Conservation (phyloP, 331 rosid species). For the Erythrophleum ivorense region DNA sequence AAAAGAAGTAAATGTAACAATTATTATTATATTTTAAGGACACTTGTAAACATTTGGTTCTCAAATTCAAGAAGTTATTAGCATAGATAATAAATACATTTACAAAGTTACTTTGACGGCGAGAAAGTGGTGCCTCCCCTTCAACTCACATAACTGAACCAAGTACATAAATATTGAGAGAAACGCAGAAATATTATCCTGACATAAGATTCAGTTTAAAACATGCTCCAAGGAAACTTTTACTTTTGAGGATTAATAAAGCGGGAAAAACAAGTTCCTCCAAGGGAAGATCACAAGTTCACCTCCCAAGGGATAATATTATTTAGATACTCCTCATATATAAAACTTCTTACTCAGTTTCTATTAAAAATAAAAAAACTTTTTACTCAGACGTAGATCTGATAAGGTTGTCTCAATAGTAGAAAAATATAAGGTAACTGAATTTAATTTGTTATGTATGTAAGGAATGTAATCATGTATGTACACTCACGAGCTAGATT, state of each 20-base stretch:
- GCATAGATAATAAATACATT: neutral
- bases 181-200: neutral
- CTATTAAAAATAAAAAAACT: no score
- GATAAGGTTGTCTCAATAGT: neutral
- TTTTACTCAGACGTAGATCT: neutral
- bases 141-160: conserved; percentile 10
- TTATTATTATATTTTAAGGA: neutral
- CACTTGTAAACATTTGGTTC: neutral
- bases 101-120: neutral
- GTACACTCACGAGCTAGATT: conserved; percentile 73
- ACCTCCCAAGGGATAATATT: neutral
- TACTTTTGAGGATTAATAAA: neutral
- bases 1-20: neutral
- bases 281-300: neutral
- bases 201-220: neutral
- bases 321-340: neutral
- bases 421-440: neutral
- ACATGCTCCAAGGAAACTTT: neutral
- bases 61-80: neutral
- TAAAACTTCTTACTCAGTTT: no score
- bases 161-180: neutral
- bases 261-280: neutral
- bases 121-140: neutral
- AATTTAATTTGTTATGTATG: neutral
- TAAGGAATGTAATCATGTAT: neutral